Percentiles rank a stretch among this genome's conserved stretches.
Conservation (phyloP, 129 eudicot genomes). For the Tagetes patula region DNA sequence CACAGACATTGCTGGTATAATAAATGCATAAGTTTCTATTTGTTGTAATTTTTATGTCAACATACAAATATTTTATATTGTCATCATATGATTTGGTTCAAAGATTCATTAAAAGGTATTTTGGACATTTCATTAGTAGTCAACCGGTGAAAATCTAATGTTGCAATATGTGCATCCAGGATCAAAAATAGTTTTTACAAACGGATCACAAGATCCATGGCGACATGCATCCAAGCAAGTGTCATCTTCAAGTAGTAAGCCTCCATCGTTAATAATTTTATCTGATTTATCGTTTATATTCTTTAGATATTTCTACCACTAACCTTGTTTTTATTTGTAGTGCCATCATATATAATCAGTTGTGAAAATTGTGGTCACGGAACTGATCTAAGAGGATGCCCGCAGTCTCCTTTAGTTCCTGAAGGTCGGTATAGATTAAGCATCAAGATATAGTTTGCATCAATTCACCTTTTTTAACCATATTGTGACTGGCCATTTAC, state of each 20-base stretch:
- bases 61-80: neutral
- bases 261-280: neutral
- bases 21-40: neutral
- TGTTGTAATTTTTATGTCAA: neutral
- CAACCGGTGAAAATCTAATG: conserved; percentile 3
- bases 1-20: conserved; percentile 79
- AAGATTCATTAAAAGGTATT: conserved; percentile 8
- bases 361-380: conserved; percentile 98
- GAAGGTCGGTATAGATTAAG: conserved; percentile 56
- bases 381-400: conserved; percentile 94
- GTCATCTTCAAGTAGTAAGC: conserved; percentile 78
- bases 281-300: neutral
- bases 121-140: conserved; percentile 20
- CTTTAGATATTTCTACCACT: conserved; percentile 9
- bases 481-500: neutral
- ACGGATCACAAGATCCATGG: conserved; percentile 99
- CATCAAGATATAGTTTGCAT: neutral
- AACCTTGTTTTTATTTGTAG: conserved; percentile 39
- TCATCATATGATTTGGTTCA: neutral
- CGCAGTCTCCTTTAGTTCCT: conserved; percentile 81
- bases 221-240: conserved; percentile 96
- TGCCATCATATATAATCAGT: conserved; percentile 80
- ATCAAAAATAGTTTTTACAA: conserved; percentile 82
- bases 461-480: neutral
- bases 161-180: conserved; percentile 54